Evolutionary conservation across 2,329 filamentous ascomycete genomes (phyloP), one percentile per base, ranked within the genome.

Genomic region (Parastagonospora nodorum): DNA sequence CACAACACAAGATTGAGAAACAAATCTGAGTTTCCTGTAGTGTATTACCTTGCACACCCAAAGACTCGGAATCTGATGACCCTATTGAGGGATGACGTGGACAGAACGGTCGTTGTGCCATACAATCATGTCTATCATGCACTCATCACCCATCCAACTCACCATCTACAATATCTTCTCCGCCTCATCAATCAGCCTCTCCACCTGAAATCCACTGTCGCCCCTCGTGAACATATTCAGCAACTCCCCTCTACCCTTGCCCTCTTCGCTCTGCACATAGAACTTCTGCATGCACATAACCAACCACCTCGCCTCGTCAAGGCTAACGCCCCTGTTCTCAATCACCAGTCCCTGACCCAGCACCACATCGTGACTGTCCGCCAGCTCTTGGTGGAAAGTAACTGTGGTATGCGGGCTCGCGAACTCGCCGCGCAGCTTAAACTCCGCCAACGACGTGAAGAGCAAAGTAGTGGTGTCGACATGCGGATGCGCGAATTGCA

Each of bases 251-350:
- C 78, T 50, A 81, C 82, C 62, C 61, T 74, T 78, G 48, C 69
- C 74, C 63, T 80, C 84, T 78, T 56, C 84, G 9, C 58, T 84
- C 85, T 73, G 77, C 52, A 75, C 82, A 69, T 99, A 99, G 74
- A 99, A 99, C 68, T 91, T 86, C 79, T 99, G 94, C 77, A 99
- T 77, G 63, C 91, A 94, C 85, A 97, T 89, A 42, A 96, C 80
- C 63, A 99, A 76, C 88, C 90, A 97, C 74, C 87, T 87, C n/a
- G 89, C 92, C 69, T 96, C 89, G 45, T 92, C 85, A 0, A 90
- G 82, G 57, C 80, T 86, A 5, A 96, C 85, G 4, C 93, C 92
- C 10, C 87, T 80, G 28, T 88, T 87, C 53, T 91, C 85, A 46
- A 89, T 80, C 11, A 97, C 87, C 59, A 83, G 82, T 0, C 94